These are phyloP conservation scores for Colletotrichum limetticola DNA, from an alignment of 2,329 filamentous ascomycete genomes.

Conservation along the genomic window DNA sequence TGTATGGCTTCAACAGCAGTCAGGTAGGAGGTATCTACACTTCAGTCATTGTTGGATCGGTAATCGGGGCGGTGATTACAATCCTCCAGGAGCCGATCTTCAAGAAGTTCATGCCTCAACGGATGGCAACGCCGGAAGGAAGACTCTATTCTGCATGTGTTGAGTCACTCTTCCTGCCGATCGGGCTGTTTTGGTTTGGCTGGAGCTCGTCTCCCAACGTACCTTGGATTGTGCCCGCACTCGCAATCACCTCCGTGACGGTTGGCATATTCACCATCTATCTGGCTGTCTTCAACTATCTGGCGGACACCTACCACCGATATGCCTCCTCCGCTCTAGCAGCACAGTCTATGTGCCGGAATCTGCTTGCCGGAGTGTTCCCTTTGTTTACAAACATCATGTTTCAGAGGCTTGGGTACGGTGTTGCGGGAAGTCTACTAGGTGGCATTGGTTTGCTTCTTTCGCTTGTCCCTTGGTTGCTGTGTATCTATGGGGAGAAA, in stretches of 20 bases:
- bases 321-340: slow-evolving; percentile 75
- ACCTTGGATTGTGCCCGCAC: slow-evolving; percentile 72
- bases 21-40: slow-evolving; percentile 73
- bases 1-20: slow-evolving; percentile 68
- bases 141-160: slow-evolving; percentile 73
- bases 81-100: slow-evolving; percentile 67
- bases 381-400: slow-evolving; percentile 60
- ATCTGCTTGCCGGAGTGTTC: slow-evolving; percentile 72
- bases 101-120: slow-evolving; percentile 54
- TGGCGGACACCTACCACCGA: slow-evolving; percentile 74
- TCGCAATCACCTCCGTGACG: slow-evolving; percentile 71
- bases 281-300: slow-evolving; percentile 75
- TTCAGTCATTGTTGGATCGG: slow-evolving; percentile 48
- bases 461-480: slow-evolving; percentile 73
- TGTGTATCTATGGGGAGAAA: slow-evolving; percentile 71
- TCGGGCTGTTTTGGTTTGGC: slow-evolving; percentile 77
- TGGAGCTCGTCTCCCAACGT: slow-evolving; percentile 65
- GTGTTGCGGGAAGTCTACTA: slow-evolving; percentile 70
- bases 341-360: slow-evolving; percentile 74
- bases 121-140: slow-evolving; percentile 61
- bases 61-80: slow-evolving; percentile 63
- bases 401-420: slow-evolving; percentile 68
- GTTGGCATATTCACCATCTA: slow-evolving; percentile 77
- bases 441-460: slow-evolving; percentile 64
- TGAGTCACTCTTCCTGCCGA: slow-evolving; percentile 70